phyloP scores from a whole-genome alignment of 208 protist genomes.

The Hexamita inflata region DNA sequence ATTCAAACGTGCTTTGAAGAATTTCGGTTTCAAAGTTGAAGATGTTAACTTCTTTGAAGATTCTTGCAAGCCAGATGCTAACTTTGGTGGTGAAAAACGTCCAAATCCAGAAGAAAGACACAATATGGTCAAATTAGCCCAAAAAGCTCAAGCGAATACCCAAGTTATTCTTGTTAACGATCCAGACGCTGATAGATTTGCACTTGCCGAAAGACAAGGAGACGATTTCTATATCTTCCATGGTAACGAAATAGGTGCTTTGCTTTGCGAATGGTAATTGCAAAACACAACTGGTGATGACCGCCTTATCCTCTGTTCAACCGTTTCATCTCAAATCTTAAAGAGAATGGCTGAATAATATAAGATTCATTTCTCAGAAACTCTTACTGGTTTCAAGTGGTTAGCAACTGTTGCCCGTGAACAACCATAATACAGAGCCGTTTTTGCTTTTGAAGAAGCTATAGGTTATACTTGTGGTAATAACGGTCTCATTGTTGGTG shows the following conservation, averaged over 20 bases:
- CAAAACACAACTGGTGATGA: constrained; percentile 24
- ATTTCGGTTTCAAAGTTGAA: constrained; percentile 52
- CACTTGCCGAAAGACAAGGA: constrained; percentile 63
- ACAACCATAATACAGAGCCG: constrained; percentile 43
- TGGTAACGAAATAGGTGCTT: constrained; percentile 83
- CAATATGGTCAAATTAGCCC: constrained; percentile 48
- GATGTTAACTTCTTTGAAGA: constrained; percentile 49
- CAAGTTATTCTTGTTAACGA: constrained; percentile 87
- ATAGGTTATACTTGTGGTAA: constrained; percentile 57
- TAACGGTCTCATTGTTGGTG: constrained; percentile 59
- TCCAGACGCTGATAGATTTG: constrained; percentile 88
- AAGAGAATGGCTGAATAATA: constrained; percentile 67
- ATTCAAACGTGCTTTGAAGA: constrained; percentile 52
- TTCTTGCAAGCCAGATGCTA: constrained; percentile 75
- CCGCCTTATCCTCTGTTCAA: constrained; percentile 50
- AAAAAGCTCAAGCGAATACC: constrained; percentile 63
- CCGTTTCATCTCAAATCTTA: constrained; percentile 66
- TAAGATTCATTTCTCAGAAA: constrained; percentile 69
- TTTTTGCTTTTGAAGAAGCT: constrained; percentile 84
- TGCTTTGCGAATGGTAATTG: constrained; percentile 78
- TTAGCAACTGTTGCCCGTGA: constrained; percentile 56
- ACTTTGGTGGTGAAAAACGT: constrained; percentile 83
- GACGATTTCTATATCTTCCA: constrained; percentile 39
- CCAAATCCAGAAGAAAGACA: constrained; percentile 85
- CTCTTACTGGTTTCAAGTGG: constrained; percentile 95